Base-by-base conservation (phyloP, 257 asterid species). In the Haberlea rhodopensis region DNA sequence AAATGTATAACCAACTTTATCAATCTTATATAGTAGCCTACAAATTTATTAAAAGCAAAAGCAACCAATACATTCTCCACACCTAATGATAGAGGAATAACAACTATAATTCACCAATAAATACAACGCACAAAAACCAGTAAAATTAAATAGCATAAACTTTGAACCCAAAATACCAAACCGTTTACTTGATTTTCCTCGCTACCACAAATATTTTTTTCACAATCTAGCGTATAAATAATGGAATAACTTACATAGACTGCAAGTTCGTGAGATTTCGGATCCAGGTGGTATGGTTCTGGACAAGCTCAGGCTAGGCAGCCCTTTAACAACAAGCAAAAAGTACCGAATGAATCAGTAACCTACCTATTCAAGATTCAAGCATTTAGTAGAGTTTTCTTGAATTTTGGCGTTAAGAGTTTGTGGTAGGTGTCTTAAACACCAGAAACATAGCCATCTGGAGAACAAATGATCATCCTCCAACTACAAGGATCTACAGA, bases 391-490 rank as follows among this genome's bases (percentile, higher is more conserved):
- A n/a, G n/a, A n/a, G n/a, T n/a, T n/a, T n/a, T 4, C 3, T 1
- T 31, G 34, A 29, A 31, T 24, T 23, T 4, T 16, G 20, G 67
- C 40, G 25, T 55, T n/a, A 21, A 37, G 22, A 16, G 57, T n/a
- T 19, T 31, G 23, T 48, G 29, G 3, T 31, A 27, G 65, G 56
- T 19, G 62, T 75, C 98, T 92, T 79, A 92, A 97, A 89, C 71
- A 65, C 80, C 82, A 72, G 94, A 89, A 52, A 92, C 99, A 81
- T 80, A 81, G 62, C 95, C 96, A 81, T 87, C 97, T 58, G 45
- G 18, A 15, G 95, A 73, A 63, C 99, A 92, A 62, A 94, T 85
- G 64, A 92, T 75, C 97, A 87, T 87, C 74, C 96, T 85, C 99
- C 99, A n/a, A n/a, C n/a, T n/a, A n/a, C n/a, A n/a, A n/a, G n/a